Percentiles rank a stretch among this genome's conserved stretches.
Evolutionary conservation across 768 basidiomycete species (phyloP).

Genomic region (Auriscalpium microsporum): DNA sequence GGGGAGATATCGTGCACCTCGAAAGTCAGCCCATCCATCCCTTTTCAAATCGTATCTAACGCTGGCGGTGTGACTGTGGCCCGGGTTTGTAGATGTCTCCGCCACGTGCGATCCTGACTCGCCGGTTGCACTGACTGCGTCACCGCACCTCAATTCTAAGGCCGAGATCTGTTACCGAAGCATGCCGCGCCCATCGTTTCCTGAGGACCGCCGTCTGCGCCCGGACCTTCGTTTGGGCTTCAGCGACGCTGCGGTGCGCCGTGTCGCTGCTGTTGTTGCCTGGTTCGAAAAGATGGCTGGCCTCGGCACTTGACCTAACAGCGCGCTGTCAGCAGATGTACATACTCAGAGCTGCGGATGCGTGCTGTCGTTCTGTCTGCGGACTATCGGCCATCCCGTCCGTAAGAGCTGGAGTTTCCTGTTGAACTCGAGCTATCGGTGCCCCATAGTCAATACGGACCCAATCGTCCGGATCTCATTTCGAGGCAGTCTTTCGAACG

Average conservation of each 20-base stretch:
- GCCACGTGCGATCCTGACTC: conserved; percentile 34
- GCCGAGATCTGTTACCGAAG: conserved; percentile 72
- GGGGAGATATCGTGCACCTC: conserved; percentile 65
- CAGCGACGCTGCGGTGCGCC: conserved; percentile 61
- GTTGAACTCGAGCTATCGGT: no score
- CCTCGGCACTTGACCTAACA: conserved; percentile 18
- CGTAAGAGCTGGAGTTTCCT: no score
- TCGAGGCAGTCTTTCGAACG: no score
- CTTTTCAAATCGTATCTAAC: conserved; percentile 6
- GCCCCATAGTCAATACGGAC: no score
- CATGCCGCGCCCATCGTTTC: conserved; percentile 42
- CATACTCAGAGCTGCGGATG: no score
- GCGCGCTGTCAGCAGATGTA: no score
- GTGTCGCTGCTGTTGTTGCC: conserved; percentile 51
- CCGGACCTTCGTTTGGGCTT: conserved; percentile 67
- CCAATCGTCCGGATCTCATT: no score
- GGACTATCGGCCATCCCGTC: no score
- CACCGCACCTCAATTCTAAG: conserved; percentile 53
- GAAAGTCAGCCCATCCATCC: conserved; percentile 37
- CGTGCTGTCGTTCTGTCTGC: no score
- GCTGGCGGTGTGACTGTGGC: conserved; percentile 7
- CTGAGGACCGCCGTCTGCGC: conserved; percentile 45
- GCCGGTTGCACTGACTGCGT: conserved; percentile 42
- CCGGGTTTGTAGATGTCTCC: conserved; percentile 43
- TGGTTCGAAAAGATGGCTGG: conserved; percentile 79